Evolutionary conservation across 306 rosid genomes (phyloP).

Genomic region (Elaeagnus macrophylla): DNA sequence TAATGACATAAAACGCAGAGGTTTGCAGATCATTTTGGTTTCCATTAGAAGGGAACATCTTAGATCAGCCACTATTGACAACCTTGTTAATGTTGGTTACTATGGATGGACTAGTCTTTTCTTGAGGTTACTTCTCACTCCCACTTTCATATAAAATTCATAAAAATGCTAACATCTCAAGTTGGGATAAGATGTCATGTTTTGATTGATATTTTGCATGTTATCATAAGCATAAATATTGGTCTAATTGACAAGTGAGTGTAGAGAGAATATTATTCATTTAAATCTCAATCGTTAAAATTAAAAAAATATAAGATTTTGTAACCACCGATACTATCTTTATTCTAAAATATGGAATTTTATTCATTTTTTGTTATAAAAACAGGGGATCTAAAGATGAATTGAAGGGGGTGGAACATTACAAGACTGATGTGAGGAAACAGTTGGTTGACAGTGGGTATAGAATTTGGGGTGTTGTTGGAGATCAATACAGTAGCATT

Average conservation of each 20-base stretch:
- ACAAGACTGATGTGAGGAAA: slow-evolving; percentile 34
- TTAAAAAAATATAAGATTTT: too few species aligned
- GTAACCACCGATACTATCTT: too few species aligned
- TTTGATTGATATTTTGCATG: too few species aligned
- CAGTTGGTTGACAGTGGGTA: slow-evolving; percentile 23
- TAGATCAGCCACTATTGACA: slow-evolving; percentile 55
- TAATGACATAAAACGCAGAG: slow-evolving; percentile 45
- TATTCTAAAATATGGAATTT: too few species aligned
- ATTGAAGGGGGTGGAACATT: slow-evolving; percentile 19
- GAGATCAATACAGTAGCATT: slow-evolving; percentile 38
- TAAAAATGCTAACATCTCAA: too few species aligned
- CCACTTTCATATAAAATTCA: too few species aligned
- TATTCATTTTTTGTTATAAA: too few species aligned
- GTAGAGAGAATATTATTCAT: too few species aligned
- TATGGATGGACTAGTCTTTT: slow-evolving; percentile 52
- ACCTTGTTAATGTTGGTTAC: slow-evolving; percentile 48
- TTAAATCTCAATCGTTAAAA: too few species aligned
- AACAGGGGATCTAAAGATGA: slow-evolving; percentile 32
- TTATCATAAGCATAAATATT: too few species aligned
- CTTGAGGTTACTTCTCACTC: slow-evolving; percentile 28
- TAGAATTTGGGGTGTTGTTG: slow-evolving; percentile 35
- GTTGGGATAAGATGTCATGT: too few species aligned
- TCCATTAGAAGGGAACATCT: slow-evolving; percentile 54
- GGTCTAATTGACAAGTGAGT: too few species aligned
- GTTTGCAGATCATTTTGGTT: slow-evolving; percentile 48